These are phyloP conservation scores for Phytophthora fragariaefolia DNA, from an alignment of 352 stramenopile genomes.

Conservation along the genomic window DNA sequence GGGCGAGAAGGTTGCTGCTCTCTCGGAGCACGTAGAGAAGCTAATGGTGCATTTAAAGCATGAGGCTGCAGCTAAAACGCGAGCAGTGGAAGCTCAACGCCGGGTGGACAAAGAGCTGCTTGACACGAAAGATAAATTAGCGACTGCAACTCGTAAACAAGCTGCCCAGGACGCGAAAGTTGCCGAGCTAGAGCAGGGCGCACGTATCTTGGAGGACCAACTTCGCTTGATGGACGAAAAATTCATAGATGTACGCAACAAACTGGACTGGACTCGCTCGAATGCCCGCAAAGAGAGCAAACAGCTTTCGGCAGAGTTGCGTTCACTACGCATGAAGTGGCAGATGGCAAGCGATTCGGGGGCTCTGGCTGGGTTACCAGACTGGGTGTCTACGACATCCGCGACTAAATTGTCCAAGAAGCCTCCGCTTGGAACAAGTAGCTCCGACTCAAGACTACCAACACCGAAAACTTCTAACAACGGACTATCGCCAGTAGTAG, in stretches of 20 bases:
- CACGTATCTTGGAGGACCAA: slow-evolving; percentile 95
- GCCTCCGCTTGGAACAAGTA: slow-evolving; percentile 48
- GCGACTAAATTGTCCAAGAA: slow-evolving; percentile 41
- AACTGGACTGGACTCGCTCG: slow-evolving; percentile 94
- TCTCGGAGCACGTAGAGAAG: slow-evolving; percentile 97
- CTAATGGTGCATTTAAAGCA: slow-evolving; percentile 97
- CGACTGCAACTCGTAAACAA: slow-evolving; percentile 80
- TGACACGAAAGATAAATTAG: slow-evolving; percentile 67
- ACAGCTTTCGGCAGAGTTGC: slow-evolving; percentile 67
- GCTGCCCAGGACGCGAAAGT: slow-evolving; percentile 87
- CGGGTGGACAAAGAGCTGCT: slow-evolving; percentile 82
- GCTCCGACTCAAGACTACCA: slow-evolving; percentile 58
- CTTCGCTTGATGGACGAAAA: slow-evolving; percentile 97
- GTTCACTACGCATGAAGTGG: slow-evolving; percentile 76
- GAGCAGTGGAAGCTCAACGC: slow-evolving; percentile 77
- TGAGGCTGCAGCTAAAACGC: slow-evolving; percentile 94
- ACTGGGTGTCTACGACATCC: slow-evolving; percentile 47
- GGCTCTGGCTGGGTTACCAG: slow-evolving; percentile 46
- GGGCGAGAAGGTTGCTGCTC: slow-evolving; percentile 88
- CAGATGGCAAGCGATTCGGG: slow-evolving; percentile 71
- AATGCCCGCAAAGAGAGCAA: slow-evolving; percentile 88
- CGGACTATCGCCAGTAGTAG: slow-evolving; percentile 28
- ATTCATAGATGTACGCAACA: slow-evolving; percentile 96
- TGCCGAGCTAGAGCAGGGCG: slow-evolving; percentile 92
- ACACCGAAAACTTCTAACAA: slow-evolving; percentile 39